Base-by-base conservation (phyloP, 2,329 filamentous ascomycete genomes). In the Pseudogymnoascus sp. region DNA sequence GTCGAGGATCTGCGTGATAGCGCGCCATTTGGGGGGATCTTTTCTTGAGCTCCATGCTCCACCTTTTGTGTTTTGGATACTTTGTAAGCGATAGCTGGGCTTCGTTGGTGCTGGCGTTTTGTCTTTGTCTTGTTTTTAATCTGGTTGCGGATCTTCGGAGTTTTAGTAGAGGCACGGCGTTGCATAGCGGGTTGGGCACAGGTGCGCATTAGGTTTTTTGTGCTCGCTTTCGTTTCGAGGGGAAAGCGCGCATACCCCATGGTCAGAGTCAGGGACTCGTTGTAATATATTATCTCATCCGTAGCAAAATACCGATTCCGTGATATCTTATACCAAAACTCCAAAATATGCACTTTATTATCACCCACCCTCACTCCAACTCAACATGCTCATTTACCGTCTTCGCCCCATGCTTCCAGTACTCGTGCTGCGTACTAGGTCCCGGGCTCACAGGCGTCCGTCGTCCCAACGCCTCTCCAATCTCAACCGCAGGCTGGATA, bases 1-100 rank as follows among this genome's bases (percentile, higher is more conserved):
- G 87, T 90, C 1, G 69, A 68, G 73, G 91, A 97, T 75, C 77
- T 97, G 69, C 86, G 88, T 67, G 90, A 90, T 73, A 89, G 86
- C 68, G 87, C 88, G 56, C 88, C 91, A 0, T 91, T 91, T 77
- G 87, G 86, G 5, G 74, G 86, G 5, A 82, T 80, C 5, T 75
- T 85, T 63, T 80, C 77, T 66, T 84, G 60, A 65, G 59, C 62
- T 63, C 53, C 66, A 66, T 63, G 46, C 43, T 36, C 36, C n/a
- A 42, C 36, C 42, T 12, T 60, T 36, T 37, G 14, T 21, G 23
- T 43, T 31, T 28, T 37, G 37, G 49, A 53, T 43, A 60, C 49
- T 43, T 60, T 60, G 16, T 28, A 34, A 40, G 38, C 23, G 40
- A 36, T 43, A 49, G 23, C 21, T 46, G 25, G 38, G 9, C 21